Evolutionary conservation across 495 filamentous ascomycete species (phyloP).

Genomic region (Cenococcum geophilum): DNA sequence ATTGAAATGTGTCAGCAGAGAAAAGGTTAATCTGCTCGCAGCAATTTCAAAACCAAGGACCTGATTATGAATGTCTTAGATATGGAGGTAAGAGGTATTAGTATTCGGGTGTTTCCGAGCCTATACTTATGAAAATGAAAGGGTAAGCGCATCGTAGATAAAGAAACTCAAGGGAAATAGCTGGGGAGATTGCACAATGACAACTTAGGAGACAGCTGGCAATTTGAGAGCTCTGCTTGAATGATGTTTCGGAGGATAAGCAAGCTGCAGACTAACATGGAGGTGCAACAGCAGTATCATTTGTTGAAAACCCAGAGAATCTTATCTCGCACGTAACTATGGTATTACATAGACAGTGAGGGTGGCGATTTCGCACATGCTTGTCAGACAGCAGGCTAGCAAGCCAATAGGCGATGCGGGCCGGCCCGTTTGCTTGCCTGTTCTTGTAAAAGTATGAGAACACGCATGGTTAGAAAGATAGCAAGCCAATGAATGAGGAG

Average conservation of each 20-base stretch:
- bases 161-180: background rate
- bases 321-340: background rate
- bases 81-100: background rate
- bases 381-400: constrained; percentile 4
- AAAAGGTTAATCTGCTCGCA: background rate
- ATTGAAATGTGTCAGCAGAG: background rate
- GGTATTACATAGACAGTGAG: background rate
- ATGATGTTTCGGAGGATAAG: background rate
- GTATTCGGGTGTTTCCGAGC: background rate
- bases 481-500: background rate
- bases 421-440: constrained; percentile 4
- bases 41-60: background rate
- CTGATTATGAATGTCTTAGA: background rate
- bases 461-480: background rate
- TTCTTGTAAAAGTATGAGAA: constrained; percentile 1
- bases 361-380: background rate
- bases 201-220: constrained; percentile 3
- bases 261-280: background rate
- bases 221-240: background rate
- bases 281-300: background rate
- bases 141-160: background rate
- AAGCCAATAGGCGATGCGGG: background rate
- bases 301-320: background rate
- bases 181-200: background rate
- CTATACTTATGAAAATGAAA: background rate